Base-by-base conservation (phyloP, 768 basidiomycete genomes). In the Tylopilus cervinicoccineus region DNA sequence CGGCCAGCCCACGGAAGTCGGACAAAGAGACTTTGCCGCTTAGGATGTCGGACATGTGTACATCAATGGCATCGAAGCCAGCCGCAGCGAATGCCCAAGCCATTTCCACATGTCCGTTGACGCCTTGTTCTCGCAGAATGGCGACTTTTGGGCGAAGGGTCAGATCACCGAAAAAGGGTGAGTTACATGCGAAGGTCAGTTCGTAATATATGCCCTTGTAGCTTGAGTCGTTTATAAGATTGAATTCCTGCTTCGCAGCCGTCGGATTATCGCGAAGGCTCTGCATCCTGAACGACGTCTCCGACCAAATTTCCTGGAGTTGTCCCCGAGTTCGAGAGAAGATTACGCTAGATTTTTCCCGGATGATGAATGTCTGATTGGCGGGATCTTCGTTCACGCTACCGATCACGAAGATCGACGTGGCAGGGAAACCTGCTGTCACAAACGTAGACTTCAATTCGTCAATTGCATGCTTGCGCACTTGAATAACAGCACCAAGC, bases 61-160 rank as follows among this genome's bases (percentile, higher is more conserved):
- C 91, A 62, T 99, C 96, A 45, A 97, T 76, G 9, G 95, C 87
- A 56, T 91, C 86, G 65, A 99, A 99, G 10, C 96, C 96, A 9
- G 93, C 93, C 3, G 81, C 87, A 7, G 84, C 78, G 73, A 99
- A 98, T 23, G 94, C 81, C 93, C 93, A 99, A 1, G 88, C 96
- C 96, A 99, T 97, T 72, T 99, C 96, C 26, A 90, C 75, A 42
- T 98, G 94, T 3, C 96, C 96, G 65, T 99, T 99, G 50, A 98
- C 93, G 52, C 96, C 96, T 64, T 98, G 96, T 68, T 99, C 96
- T 42, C 96, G 86, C 26, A 99, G 78, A 57, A 99, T 92, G 20
- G 94, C 95, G 24, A 99, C 90, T 64, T 82, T 86, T 8, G 96
- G 96, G 1, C 87, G 82, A 42, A 65, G 67, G 55, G 75, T 67